Base-by-base conservation (phyloP, 164 flowering plant genomes). In the Paratinospora sagittata region DNA sequence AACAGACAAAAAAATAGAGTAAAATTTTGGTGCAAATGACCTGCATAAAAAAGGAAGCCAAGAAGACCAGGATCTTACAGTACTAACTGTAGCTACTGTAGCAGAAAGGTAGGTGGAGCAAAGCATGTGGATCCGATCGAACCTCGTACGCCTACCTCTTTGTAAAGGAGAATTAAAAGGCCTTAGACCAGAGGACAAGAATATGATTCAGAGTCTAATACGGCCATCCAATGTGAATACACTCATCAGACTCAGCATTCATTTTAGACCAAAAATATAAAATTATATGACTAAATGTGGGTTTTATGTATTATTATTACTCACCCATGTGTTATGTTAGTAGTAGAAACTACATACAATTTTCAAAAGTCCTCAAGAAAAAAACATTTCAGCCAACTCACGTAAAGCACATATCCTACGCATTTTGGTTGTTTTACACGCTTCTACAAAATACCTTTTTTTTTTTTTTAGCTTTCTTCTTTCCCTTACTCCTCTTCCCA, bases 401-500 rank as follows among this genome's bases (percentile, higher is more conserved):
- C 34, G 73, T 63, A 71, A 71, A 71, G 73, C 73, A 71, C 62
- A 71, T 30, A 71, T 71, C 73, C 73, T 52, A 71, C 66, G 24
- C 63, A 72, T 72, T 72, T 72, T 52, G 17, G 69, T 66, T 55
- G 64, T 58, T 65, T 72, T 72, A 72, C 69, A 65, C 69, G 69
- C 52, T 55, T 66, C 74, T 16, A 2, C n/a, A 11, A 66, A 23
- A 36, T 26, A 49, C 47, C 43, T 1, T 4, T 23, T n/a, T 63
- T n/a, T n/a, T n/a, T n/a, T 63, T 30, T 30, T 21, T 47, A 41
- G 17, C n/a, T 61, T 60, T 70, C 33, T 57, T 37, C 34, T 37
- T 37, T 27, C 9, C 33, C 55, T 45, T 17, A 27, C 17, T 36
- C 36, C 57, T 58, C 57, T 55, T 47, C 41, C n/a, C 41, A 6